Base-by-base conservation (phyloP, 768 basidiomycete species). In the Tubosaeta sp. region DNA sequence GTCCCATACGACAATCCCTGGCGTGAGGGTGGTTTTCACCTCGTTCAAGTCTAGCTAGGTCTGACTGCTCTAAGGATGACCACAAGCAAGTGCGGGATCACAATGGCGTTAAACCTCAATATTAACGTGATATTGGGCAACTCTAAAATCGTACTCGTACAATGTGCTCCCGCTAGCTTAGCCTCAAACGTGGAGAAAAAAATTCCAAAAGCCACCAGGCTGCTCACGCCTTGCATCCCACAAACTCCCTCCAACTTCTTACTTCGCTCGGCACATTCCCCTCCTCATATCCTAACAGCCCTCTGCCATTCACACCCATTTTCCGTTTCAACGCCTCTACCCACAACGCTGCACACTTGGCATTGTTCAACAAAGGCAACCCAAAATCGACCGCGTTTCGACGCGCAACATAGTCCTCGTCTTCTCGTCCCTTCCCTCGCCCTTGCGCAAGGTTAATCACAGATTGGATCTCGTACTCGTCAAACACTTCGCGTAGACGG, bases 301-400 rank as follows among this genome's bases (percentile, higher is more conserved):
- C 54, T n/a, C 12, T 45, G 6, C 61, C 90, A 55, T 93, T 89
- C 56, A 81, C 71, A 31, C 88, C 86, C 60, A 95, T 85, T 71
- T 93, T 92, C 71, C 81, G 82, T 5, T 80, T 88, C 51, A 99
- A 73, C 56, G 86, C 82, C 69, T 95, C 91, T 33, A 97, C 95
- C 67, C 93, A 97, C 45, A 99, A 79, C 58, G 85, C 79, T 3
- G 95, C 97, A 52, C 84, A 88, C 52, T 83, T 85, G 46, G 93
- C 82, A 66, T 97, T 91, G 75, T 95, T 97, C 59, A 98, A 74
- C 50, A 97, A 70, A 11, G 93, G 88, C 51, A 97, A 70, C 53
- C 97, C 97, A 58, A 97, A 98, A 74, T 98, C 95, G 49, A 95
- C 92, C 48, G 93, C 92, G 67, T 95, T 95, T 58, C 94, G 88